These are phyloP conservation scores for Spongospora subterranea DNA, from an alignment of 208 protist species.

Conservation along the genomic window DNA sequence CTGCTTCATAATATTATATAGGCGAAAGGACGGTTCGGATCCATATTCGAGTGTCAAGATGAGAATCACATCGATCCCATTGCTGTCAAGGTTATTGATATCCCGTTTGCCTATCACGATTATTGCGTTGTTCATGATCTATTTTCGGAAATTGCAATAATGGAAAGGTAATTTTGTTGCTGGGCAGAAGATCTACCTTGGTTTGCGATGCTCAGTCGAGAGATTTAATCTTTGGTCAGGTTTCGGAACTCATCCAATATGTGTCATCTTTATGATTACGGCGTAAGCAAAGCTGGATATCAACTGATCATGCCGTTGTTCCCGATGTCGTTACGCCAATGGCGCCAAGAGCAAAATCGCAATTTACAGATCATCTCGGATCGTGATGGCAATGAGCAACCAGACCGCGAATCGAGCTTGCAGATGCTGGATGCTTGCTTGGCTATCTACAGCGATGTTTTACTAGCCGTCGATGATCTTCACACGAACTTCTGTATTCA, in stretches of 20 bases:
- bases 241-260: neutral
- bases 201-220: neutral
- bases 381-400: neutral
- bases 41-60: neutral
- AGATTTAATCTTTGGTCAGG: neutral
- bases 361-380: neutral
- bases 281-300: neutral
- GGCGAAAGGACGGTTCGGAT: slow-evolving; percentile 33
- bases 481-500: slow-evolving; percentile 18
- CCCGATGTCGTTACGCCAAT: slow-evolving; percentile 23
- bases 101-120: slow-evolving; percentile 22
- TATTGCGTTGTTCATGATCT: slow-evolving; percentile 34
- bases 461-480: slow-evolving; percentile 1
- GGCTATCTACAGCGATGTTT: neutral
- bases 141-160: neutral
- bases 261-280: slow-evolving; percentile 15
- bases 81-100: slow-evolving; percentile 49
- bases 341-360: neutral
- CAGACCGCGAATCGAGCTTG: neutral
- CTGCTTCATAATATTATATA: neutral
- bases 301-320: neutral
- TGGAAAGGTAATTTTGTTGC: neutral
- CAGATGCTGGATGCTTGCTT: slow-evolving; percentile 15
- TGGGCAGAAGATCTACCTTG: no score
- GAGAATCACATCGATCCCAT: neutral